Conservation (phyloP, 116 monocot genomes). For the Trichopus zeylanicus region DNA sequence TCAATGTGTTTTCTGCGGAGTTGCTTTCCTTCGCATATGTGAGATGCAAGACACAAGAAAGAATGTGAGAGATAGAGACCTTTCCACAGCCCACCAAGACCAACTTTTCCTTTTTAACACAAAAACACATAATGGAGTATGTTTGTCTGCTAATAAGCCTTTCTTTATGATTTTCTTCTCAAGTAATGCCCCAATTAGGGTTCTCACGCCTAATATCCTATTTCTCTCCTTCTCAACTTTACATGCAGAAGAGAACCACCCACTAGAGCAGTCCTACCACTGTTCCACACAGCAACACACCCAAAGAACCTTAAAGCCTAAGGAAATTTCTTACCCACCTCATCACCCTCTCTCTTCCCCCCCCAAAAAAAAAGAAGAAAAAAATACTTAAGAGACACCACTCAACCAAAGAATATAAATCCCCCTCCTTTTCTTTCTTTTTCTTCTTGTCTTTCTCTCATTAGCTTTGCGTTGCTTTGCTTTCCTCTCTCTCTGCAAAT, state of each 20-base stretch:
- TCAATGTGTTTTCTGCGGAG: no score
- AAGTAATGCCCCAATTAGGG: not conserved
- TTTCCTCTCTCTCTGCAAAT: constrained; percentile 8
- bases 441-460: not conserved
- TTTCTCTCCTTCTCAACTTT: not conserved
- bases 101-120: constrained; percentile 4
- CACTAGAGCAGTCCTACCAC: no score
- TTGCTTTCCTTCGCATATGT: no score
- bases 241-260: not conserved
- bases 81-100: not conserved
- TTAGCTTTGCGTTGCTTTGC: not conserved
- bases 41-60: no score
- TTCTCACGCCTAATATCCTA: not conserved
- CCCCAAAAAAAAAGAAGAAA: not conserved
- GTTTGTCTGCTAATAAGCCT: not conserved
- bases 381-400: not conserved
- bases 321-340: not conserved
- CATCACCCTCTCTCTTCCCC: not conserved
- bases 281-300: no score
- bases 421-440: constrained; percentile 20
- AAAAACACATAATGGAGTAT: not conserved
- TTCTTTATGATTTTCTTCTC: not conserved
- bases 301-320: constrained; percentile 1
- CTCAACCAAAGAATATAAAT: constrained; percentile 1
- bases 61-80: not conserved